A percentile compares a stretch with the other conserved stretches of the same genome.
phyloP scores from a whole-genome alignment of 2,329 filamentous ascomycete genomes.

The Anisogramma anomala region DNA sequence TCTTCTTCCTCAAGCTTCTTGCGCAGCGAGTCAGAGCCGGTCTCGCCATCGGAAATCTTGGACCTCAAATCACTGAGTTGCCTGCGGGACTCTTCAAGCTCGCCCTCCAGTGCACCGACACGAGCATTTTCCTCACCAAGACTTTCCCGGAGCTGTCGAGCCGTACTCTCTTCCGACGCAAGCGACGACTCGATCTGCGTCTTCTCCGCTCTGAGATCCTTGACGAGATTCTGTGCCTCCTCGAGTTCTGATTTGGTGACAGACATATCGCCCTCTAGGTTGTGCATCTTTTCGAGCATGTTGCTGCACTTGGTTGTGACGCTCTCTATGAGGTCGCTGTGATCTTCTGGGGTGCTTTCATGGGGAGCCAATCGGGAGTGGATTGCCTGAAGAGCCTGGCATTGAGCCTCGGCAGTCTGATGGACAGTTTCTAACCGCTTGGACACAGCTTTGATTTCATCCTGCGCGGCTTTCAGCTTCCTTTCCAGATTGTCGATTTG shows the following conservation, averaged over 20 bases:
- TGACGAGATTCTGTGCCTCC: conserved; percentile 41
- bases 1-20: conserved; percentile 68
- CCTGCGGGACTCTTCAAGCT: conserved; percentile 52
- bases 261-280: conserved; percentile 46
- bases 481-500: conserved; percentile 46
- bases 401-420: conserved; percentile 39
- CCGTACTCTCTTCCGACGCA: conserved; percentile 38
- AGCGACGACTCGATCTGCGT: conserved; percentile 41
- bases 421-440: conserved; percentile 40
- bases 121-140: conserved; percentile 43
- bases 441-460: conserved; percentile 40
- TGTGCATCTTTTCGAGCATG: conserved; percentile 46
- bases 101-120: conserved; percentile 40
- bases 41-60: conserved; percentile 72
- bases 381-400: conserved; percentile 45
- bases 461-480: conserved; percentile 42
- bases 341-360: conserved; percentile 42
- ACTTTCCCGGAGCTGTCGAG: conserved; percentile 41
- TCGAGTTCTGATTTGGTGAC: conserved; percentile 54
- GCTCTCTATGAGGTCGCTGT: conserved; percentile 46
- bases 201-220: conserved; percentile 47
- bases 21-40: conserved; percentile 66
- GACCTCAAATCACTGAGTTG: conserved; percentile 58
- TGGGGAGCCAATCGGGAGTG: conserved; percentile 46
- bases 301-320: conserved; percentile 48